These are phyloP conservation scores for Neurospora africana DNA, from an alignment of 495 filamentous ascomycete genomes.

Conservation along the genomic window DNA sequence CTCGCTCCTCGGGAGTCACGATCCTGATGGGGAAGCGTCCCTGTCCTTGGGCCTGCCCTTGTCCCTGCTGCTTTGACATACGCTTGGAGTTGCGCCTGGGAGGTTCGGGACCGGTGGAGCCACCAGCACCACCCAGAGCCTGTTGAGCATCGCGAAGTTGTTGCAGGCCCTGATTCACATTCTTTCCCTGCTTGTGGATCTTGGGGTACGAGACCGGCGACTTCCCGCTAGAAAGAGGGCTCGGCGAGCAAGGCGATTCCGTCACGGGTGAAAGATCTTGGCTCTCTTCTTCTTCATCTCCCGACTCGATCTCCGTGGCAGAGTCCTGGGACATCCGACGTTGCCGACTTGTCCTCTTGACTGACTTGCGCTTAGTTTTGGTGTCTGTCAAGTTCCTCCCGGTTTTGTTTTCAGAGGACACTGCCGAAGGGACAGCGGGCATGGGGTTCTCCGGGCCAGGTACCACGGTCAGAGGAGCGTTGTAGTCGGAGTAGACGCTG, in stretches of 20 bases:
- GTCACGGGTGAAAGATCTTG: conserved; percentile 34
- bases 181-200: conserved; percentile 22
- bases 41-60: neutral
- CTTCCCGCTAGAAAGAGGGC: conserved; percentile 17
- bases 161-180: neutral
- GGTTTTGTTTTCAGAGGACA: neutral
- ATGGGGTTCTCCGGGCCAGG: conserved; percentile 8
- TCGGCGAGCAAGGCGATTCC: conserved; percentile 26
- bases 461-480: neutral
- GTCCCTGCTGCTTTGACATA: neutral
- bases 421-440: neutral
- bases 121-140: neutral
- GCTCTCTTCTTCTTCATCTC: conserved; percentile 10
- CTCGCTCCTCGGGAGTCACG: neutral
- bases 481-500: conserved; percentile 7
- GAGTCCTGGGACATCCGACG: conserved; percentile 15
- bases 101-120: neutral
- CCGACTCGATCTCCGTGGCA: conserved; percentile 22
- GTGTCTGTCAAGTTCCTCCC: conserved; percentile 8
- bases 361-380: conserved; percentile 8
- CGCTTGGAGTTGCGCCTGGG: neutral
- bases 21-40: conserved; percentile 1
- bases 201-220: conserved; percentile 36
- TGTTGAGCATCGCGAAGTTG: conserved; percentile 2
- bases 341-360: conserved; percentile 1